A percentile compares a stretch with the other conserved stretches of the same genome.
Conservation (phyloP, 345 rosid genomes). For the Rhodamnia rubescens region DNA sequence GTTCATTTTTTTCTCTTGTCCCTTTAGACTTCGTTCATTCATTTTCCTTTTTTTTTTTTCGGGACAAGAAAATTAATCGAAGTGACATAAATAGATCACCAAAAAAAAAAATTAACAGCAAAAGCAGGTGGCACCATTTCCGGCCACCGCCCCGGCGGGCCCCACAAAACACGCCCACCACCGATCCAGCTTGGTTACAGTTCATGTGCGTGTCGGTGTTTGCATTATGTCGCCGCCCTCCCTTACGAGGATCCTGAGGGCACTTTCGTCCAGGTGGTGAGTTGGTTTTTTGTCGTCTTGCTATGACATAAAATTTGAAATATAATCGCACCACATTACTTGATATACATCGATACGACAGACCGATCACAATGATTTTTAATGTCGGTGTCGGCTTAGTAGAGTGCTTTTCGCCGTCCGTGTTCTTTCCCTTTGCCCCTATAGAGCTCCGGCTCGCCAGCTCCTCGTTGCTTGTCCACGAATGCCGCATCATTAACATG, state of each 20-base stretch:
- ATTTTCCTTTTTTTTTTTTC: no score
- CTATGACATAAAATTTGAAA: not conserved
- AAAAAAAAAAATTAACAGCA: not conserved
- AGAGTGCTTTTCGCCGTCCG: rapidly evolving
- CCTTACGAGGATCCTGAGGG: not conserved
- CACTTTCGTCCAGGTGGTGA: not conserved
- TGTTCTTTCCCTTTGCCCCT: not conserved
- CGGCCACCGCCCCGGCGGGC: not conserved
- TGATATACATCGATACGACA: not conserved
- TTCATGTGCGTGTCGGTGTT: not conserved
- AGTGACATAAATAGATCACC: not conserved
- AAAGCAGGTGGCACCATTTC: not conserved
- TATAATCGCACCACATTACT: not conserved
- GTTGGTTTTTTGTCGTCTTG: not conserved
- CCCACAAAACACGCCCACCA: not conserved
- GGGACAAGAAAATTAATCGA: not conserved
- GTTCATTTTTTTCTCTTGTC: no score
- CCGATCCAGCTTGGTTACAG: not conserved
- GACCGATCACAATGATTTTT: not conserved
- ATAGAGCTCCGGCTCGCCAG: rapidly evolving
- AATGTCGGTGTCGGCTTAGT: not conserved
- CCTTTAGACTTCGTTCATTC: no score
- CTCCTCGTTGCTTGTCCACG: rapidly evolving
- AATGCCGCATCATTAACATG: not conserved
- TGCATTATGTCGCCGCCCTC: not conserved